Base-by-base conservation (phyloP, 1,284 basidiomycete genomes). In the Earliella scabrosa region DNA sequence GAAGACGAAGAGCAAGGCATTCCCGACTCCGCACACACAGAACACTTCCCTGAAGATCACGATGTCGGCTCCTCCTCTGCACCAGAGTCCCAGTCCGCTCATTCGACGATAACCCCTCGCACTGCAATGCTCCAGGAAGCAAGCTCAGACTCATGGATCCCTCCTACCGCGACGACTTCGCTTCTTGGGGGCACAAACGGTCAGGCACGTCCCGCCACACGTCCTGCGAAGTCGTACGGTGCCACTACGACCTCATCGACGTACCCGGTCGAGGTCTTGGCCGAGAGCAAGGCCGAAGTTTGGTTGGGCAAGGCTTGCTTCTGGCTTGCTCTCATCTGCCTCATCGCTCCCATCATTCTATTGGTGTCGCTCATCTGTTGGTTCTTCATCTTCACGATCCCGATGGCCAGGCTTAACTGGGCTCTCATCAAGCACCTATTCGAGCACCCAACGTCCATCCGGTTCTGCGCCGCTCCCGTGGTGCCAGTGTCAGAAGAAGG, bases 381-480 rank as follows among this genome's bases (percentile, higher is more conserved):
- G 95, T 93, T 82, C 24, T 81, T 95, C 60, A 89, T 99, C 58
- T 82, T 99, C 69, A 92, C 96, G 36, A 93, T 99, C 59, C 97
- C 97, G 7, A 99, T 99, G 97, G 97, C 96, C 32, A 97, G 93
- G 73, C 82, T 99, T 44, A 93, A 88, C 61, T 99, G 97, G 96
- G 93, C 88, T 14, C 82, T 99, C 38, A 82, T 99, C 69, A 88
- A 89, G 54, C 85, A 95, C 69, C 80, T 99, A 45, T 88, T 90
- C 66, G 76, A 81, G 54, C 88, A 90, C 60, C 95, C 97, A 0
- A 87, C 90, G 18, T 85, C 85, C 44, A 90, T 99, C 63, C 92
- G 96, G 59, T 99, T 99, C 79, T 94, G 95, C 61, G 85, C 92
- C 11, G 88, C 90, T 16, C 89, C 92, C 1, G 75, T 87, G 45